A percentile compares a stretch with the other conserved stretches of the same genome.
Conservation (phyloP, 371 early-diverging fungal species). For the Rhizopus stolonifer region DNA sequence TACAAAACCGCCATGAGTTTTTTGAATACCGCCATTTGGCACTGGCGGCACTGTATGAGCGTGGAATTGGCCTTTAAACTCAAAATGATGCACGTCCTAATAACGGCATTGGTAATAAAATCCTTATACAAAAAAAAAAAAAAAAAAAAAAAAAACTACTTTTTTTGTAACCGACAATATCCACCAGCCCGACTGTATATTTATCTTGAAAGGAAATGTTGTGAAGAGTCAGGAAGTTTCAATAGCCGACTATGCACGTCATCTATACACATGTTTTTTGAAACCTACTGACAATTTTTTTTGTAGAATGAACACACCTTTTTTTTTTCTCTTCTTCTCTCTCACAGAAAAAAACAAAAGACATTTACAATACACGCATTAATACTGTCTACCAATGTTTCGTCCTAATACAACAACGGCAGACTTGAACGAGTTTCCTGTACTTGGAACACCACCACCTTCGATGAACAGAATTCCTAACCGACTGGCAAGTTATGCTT, state of each 20-base stretch:
- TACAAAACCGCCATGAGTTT: constrained; percentile 8
- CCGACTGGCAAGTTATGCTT: constrained; percentile 46
- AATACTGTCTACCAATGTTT: too few species aligned
- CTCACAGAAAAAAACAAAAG: too few species aligned
- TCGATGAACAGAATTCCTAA: constrained; percentile 28
- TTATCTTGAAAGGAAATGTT: too few species aligned
- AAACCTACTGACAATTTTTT: neutral
- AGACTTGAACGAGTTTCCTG: constrained; percentile 54
- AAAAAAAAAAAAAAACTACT: too few species aligned
- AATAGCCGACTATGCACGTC: neutral
- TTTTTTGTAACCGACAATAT: too few species aligned
- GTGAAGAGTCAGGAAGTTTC: too few species aligned
- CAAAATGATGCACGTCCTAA: neutral
- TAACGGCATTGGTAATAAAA: too few species aligned
- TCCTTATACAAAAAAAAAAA: too few species aligned
- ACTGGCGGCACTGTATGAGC: neutral
- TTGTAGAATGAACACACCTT: neutral
- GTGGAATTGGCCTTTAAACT: neutral
- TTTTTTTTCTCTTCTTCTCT: neutral
- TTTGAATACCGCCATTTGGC: too few species aligned
- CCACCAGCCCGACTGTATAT: too few species aligned
- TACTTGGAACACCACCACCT: constrained; percentile 43
- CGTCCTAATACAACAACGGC: constrained; percentile 41
- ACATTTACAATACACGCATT: too few species aligned
- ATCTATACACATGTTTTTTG: too few species aligned